These are phyloP conservation scores for Pisolithus marmoratus DNA, from an alignment of 768 basidiomycete genomes.

Conservation along the genomic window DNA sequence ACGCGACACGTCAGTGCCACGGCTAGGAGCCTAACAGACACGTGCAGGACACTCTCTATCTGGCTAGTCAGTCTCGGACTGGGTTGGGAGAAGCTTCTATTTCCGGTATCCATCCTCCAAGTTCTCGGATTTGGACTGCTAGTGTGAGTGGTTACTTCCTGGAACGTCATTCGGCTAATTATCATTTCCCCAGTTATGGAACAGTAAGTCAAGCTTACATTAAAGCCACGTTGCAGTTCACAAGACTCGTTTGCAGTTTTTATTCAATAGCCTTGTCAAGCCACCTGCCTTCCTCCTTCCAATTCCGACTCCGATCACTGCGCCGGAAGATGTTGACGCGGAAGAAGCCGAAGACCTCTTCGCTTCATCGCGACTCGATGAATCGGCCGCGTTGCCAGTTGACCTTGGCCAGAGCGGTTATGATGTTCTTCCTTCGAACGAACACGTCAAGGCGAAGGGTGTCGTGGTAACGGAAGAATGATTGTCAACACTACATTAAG, in stretches of 20 bases:
- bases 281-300: constrained; percentile 57
- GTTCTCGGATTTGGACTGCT: constrained; percentile 81
- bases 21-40: constrained; percentile 86
- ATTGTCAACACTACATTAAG: neutral
- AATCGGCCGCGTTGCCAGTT: constrained; percentile 77
- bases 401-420: constrained; percentile 80
- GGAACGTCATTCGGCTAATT: neutral
- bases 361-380: constrained; percentile 46
- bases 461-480: constrained; percentile 8
- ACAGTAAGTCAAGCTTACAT: constrained; percentile 47
- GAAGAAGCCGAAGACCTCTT: constrained; percentile 57
- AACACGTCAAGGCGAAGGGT: constrained; percentile 19
- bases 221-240: constrained; percentile 5
- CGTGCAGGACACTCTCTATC: constrained; percentile 92
- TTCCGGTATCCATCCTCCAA: constrained; percentile 79
- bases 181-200: constrained; percentile 56
- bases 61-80: constrained; percentile 88
- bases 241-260: constrained; percentile 45
- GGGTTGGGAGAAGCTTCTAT: constrained; percentile 85
- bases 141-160: constrained; percentile 56
- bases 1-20: constrained; percentile 93
- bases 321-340: constrained; percentile 34
- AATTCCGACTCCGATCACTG: constrained; percentile 24
- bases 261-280: constrained; percentile 82
- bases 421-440: constrained; percentile 65